A percentile compares a stretch with the other conserved stretches of the same genome.
Conservation (phyloP, 495 filamentous ascomycete species). For the Opeltia flavorubescens region DNA sequence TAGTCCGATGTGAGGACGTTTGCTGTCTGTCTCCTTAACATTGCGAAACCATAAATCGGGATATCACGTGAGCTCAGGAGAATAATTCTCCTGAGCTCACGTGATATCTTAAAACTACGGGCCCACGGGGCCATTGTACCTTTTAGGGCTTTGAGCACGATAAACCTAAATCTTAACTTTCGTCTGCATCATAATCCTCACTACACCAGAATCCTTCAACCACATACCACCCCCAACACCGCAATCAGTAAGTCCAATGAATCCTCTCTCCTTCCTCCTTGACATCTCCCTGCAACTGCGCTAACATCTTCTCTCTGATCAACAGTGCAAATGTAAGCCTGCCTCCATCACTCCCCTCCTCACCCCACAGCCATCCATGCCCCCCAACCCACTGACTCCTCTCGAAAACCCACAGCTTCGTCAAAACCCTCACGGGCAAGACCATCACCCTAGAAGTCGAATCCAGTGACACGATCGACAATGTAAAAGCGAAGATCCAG, state of each 20-base stretch:
- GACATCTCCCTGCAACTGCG: conserved; percentile 4
- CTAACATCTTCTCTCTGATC: conserved; percentile 16
- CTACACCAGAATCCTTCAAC: not conserved
- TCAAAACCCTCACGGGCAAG: conserved; percentile 97
- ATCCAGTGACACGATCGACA: conserved; percentile 97
- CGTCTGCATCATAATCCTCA: no score
- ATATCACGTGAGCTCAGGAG: no score
- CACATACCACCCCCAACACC: conserved; percentile 32
- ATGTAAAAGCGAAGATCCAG: conserved; percentile 94
- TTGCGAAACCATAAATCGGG: no score
- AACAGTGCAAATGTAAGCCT: conserved; percentile 67
- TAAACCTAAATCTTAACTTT: no score
- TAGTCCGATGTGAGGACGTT: not conserved
- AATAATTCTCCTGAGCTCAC: no score
- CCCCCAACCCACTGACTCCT: not conserved
- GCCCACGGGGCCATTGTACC: no score
- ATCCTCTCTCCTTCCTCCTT: not conserved
- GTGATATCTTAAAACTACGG: no score
- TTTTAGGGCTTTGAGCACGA: no score
- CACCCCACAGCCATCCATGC: conserved; percentile 17
- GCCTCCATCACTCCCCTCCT: conserved; percentile 10
- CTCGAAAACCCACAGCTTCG: conserved; percentile 49
- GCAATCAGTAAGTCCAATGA: conserved; percentile 41
- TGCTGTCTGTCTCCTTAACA: no score
- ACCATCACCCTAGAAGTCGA: conserved; percentile 99